These are phyloP conservation scores for Candida ortonii DNA, from an alignment of 805 yeast genomes.

Conservation along the genomic window DNA sequence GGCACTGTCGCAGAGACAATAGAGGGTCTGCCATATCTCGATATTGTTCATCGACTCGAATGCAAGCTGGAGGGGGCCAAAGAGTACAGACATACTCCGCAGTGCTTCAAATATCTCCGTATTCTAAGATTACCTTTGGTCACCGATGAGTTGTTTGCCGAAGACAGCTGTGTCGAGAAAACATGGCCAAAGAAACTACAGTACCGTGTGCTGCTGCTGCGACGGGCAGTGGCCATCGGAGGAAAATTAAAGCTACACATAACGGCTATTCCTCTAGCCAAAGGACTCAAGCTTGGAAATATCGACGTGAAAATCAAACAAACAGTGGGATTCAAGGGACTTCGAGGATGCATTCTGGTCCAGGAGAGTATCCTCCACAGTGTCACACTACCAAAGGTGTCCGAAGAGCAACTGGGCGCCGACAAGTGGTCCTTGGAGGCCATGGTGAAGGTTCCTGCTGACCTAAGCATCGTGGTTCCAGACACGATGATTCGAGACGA, in stretches of 20 bases:
- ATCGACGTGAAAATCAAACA: slow-evolving; percentile 36
- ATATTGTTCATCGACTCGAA: slow-evolving; percentile 41
- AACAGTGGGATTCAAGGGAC: slow-evolving; percentile 23
- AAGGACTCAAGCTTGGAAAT: slow-evolving; percentile 40
- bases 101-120: slow-evolving; percentile 37
- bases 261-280: slow-evolving; percentile 44
- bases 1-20: slow-evolving; percentile 48
- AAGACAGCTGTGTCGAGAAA: slow-evolving; percentile 45
- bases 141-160: slow-evolving; percentile 37
- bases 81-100: slow-evolving; percentile 18
- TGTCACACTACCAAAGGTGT: slow-evolving; percentile 36
- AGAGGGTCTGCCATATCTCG: slow-evolving; percentile 46
- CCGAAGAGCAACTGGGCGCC: slow-evolving; percentile 31
- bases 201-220: slow-evolving; percentile 43
- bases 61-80: slow-evolving; percentile 19
- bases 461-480: slow-evolving; percentile 40
- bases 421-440: slow-evolving; percentile 49
- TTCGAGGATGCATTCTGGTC: slow-evolving; percentile 21
- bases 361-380: slow-evolving; percentile 32
- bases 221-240: slow-evolving; percentile 47
- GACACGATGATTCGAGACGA: slow-evolving; percentile 40
- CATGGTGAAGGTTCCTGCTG: slow-evolving; percentile 38
- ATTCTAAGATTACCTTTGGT: slow-evolving; percentile 44
- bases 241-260: slow-evolving; percentile 41
- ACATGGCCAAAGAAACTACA: slow-evolving; percentile 54